Conservation (phyloP, 805 yeast genomes). For the Saccharomycopsis oosterbeekiorum region DNA sequence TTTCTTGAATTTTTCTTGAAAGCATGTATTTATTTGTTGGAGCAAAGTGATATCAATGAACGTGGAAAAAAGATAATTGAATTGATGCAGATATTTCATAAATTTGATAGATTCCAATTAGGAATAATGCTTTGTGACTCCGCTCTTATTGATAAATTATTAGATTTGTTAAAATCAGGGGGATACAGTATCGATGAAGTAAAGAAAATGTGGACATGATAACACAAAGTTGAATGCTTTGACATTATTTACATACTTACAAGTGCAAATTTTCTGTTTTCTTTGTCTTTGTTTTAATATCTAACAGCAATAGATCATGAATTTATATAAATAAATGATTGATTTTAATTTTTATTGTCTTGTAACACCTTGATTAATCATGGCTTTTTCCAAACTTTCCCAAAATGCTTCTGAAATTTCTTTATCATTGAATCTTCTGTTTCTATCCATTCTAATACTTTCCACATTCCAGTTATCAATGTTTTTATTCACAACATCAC, state of each 20-base stretch:
- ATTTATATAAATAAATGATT: no score
- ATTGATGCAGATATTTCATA: conserved; percentile 15
- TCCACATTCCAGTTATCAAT: conserved; percentile 86
- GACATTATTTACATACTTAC: no score
- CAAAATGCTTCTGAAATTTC: conserved; percentile 81
- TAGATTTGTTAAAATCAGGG: background rate
- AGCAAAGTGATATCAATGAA: background rate
- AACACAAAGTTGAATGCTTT: background rate
- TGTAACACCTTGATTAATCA: conserved; percentile 52
- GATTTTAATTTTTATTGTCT: background rate
- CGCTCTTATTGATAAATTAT: background rate
- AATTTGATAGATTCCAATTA: conserved; percentile 22
- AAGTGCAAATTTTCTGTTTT: no score
- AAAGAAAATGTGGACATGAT: background rate
- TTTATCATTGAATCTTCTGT: conserved; percentile 76
- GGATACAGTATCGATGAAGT: background rate
- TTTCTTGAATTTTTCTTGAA: conserved; percentile 39
- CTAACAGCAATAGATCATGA: background rate
- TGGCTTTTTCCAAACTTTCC: conserved; percentile 68
- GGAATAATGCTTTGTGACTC: conserved; percentile 19
- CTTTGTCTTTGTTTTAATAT: background rate
- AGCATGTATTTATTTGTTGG: conserved; percentile 24
- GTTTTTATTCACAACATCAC: conserved; percentile 68
- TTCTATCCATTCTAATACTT: conserved; percentile 67
- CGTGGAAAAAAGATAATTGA: background rate